These are phyloP conservation scores for Trichosanthes truncata DNA, from an alignment of 306 rosid genomes.

Conservation along the genomic window DNA sequence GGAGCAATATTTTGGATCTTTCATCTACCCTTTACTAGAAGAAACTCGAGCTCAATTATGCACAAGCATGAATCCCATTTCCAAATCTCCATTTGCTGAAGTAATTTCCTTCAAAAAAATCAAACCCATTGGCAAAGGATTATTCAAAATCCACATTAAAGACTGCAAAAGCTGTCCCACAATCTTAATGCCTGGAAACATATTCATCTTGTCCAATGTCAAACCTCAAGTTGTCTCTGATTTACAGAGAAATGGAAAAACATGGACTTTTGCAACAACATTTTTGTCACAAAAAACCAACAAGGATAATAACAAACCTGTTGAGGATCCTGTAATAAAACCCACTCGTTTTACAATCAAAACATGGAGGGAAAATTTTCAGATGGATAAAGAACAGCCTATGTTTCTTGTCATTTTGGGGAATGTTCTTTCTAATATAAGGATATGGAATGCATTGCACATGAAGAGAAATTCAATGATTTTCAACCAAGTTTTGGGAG, in stretches of 20 bases:
- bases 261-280: not conserved
- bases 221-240: not conserved
- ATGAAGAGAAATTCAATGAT: constrained; percentile 15
- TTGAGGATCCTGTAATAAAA: too few species aligned
- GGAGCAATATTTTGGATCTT: constrained; percentile 34
- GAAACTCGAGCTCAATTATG: constrained; percentile 52
- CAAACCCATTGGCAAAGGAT: not conserved
- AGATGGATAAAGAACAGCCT: constrained; percentile 4
- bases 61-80: constrained; percentile 40
- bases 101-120: constrained; percentile 1
- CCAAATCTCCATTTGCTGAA: constrained; percentile 39
- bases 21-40: constrained; percentile 46
- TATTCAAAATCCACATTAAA: not conserved
- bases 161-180: not conserved
- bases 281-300: too few species aligned
- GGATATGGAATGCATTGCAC: constrained; percentile 53
- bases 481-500: constrained; percentile 24
- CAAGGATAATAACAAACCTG: constrained; percentile 9
- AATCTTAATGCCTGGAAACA: not conserved
- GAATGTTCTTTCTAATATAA: constrained; percentile 29
- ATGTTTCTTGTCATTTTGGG: constrained; percentile 31
- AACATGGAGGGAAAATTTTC: constrained; percentile 16
- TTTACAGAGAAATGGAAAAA: not conserved
- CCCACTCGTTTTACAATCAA: constrained; percentile 29
- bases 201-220: not conserved